Conservation (phyloP, 371 early-diverging fungal genomes). For the Actinomucor elegans region DNA sequence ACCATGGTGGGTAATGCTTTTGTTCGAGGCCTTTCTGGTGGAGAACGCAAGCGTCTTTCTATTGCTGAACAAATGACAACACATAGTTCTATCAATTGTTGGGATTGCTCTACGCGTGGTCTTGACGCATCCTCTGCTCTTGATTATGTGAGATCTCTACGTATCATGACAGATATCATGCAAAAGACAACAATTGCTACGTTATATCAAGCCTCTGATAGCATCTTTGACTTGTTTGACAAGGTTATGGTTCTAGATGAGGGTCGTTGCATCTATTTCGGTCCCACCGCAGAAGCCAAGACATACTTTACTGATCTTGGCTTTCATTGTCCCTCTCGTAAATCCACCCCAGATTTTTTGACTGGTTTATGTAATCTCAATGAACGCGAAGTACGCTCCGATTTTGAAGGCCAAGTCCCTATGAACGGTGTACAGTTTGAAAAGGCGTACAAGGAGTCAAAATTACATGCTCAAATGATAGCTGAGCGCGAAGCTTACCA, state of each 20-base stretch:
- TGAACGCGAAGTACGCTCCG: slow-evolving; percentile 59
- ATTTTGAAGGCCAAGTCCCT: slow-evolving; percentile 51
- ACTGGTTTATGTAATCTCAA: slow-evolving; percentile 65
- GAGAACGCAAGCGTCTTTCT: slow-evolving; percentile 85
- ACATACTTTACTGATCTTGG: slow-evolving; percentile 68
- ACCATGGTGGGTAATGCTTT: slow-evolving; percentile 85
- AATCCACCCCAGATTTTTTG: slow-evolving; percentile 77
- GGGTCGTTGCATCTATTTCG: slow-evolving; percentile 76
- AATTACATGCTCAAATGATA: slow-evolving; percentile 27
- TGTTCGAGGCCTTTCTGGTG: slow-evolving; percentile 83
- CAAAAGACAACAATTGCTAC: slow-evolving; percentile 58
- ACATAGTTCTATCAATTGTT: slow-evolving; percentile 70
- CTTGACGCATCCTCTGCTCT: slow-evolving; percentile 91
- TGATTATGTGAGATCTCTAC: slow-evolving; percentile 71
- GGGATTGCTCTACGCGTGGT: slow-evolving; percentile 90
- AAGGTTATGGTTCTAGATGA: slow-evolving; percentile 71
- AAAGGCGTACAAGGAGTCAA: slow-evolving; percentile 34
- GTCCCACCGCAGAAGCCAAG: slow-evolving; percentile 60
- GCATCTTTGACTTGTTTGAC: slow-evolving; percentile 77
- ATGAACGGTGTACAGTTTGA: slow-evolving; percentile 51
- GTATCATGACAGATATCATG: slow-evolving; percentile 63
- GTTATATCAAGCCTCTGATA: slow-evolving; percentile 70
- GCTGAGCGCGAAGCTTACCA: slow-evolving; percentile 43
- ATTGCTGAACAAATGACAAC: slow-evolving; percentile 89
- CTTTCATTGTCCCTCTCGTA: slow-evolving; percentile 67